Evolutionary conservation across 208 protist genomes (phyloP), one percentile per base, ranked within the genome.

Genomic region (Trichomonas tenax): DNA sequence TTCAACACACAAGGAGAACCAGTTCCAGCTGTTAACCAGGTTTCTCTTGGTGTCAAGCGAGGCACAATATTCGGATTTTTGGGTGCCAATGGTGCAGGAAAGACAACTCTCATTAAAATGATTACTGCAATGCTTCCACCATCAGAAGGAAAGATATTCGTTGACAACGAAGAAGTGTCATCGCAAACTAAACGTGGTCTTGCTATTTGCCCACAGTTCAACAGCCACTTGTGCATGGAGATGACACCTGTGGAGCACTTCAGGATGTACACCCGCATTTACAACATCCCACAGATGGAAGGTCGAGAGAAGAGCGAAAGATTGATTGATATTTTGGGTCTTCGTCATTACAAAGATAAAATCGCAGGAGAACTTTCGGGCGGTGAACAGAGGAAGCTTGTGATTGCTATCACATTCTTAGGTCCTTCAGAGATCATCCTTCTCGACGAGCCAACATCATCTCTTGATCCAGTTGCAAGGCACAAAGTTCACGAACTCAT

Each of bases 11-110:
- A 0, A 86, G n/a, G 81, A 36, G 6, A 86, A 86, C 81, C 81
- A 41, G 36, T 86, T 41, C n/a, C 81, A 41, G 81, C 81, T 21
- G 81, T 86, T 34, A 86, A 86, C 36, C 0, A 15, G 2, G 81
- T 86, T 23, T 41, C 81, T 34, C 46, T 63, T 38, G 46, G 86
- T 36, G 41, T 95, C 34, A 41, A 90, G 82, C 2, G 34, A 90
- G 34, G 34, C 34, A 15, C 15, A 31, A 10, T 90, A 11, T 90
- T 97, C 48, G 96, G 95, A 93, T 97, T 97, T 96, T 82, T 96
- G 15, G 96, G 96, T 11, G 84, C 96, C 3, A 97, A 97, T 48
- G 96, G 96, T 96, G 96, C 96, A 58, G 96, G 96, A 31, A 97
- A 97, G 49, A 96, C 96, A n/a, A 97, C 96, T 21, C 82, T 97